Evolutionary conservation across 148 eudicot genomes (phyloP), one percentile per base, ranked within the genome.

Genomic region (Talinum fruticosum): DNA sequence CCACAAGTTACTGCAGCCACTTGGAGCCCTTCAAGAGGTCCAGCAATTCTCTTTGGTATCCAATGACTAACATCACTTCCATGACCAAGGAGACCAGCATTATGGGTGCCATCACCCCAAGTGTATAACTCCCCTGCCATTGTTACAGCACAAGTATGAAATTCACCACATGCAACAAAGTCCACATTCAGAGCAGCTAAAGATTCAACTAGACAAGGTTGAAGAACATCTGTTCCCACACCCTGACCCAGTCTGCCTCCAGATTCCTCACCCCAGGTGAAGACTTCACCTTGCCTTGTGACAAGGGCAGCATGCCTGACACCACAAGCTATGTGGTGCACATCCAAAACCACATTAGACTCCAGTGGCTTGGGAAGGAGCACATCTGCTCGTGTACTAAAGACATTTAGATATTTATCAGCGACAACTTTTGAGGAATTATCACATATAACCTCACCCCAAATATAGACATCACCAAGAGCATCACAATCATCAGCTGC

Each of bases 161-260:
- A 92, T 80, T 95, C 98, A 66, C 98, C 98, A 84, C 98, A 92
- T 36, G 98, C 94, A 75, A 95, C 97, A 83, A 90, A 92, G 76
- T 90, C 97, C 38, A 94, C 84, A 81, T 66, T 84, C 74, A 80
- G 81, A 77, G 88, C 84, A 32, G 95, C 87, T 68, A 94, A 81
- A 24, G 95, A 87, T 80, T 94, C 98, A 72, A 95, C 90, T 65
- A 92, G 77, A 75, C 86, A 75, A 54, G 98, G 98, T 72, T 89
- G 91, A 49, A 81, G 77, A 66, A 92, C 90, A 78, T 95, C 96
- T 78, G 86, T 87, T 35, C 90, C 88, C 75, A 91, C 87, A 68
- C 98, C 98, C 82, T 95, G 98, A 61, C 98, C 98, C 32, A 95
- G 90, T 57, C 98, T 88, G 24, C 98, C 98, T 53, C 98, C 98